Evolutionary conservation across 441 rosid species (phyloP).

Genomic region (Brassica hybrid): DNA sequence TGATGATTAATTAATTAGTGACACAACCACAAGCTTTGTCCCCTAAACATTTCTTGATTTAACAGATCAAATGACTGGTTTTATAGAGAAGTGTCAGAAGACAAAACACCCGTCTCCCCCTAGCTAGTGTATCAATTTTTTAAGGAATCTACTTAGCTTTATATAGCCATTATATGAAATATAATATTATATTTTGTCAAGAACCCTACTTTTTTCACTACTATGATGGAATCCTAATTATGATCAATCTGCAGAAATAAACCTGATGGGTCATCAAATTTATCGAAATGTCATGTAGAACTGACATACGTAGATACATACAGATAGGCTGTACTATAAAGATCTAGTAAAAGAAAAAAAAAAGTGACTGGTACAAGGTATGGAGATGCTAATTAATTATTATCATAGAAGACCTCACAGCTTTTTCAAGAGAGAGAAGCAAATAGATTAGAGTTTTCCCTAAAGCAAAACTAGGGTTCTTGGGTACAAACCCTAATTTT

Average conservation of each 20-base stretch:
- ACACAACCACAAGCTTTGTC: conserved; percentile 33
- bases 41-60: conserved; percentile 12
- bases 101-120: conserved; percentile 26
- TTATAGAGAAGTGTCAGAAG: conserved; percentile 28
- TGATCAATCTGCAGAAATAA: conserved; percentile 38
- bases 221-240: conserved; percentile 32
- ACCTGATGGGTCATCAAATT: conserved; percentile 32
- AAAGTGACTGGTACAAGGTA: conserved; percentile 27
- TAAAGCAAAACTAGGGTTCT: conserved; percentile 39
- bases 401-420: conserved; percentile 29
- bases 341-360: conserved; percentile 14
- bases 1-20: conserved; percentile 26
- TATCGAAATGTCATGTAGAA: conserved; percentile 23
- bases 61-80: conserved; percentile 9
- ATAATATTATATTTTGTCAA: conserved; percentile 5
- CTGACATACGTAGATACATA: conserved; percentile 32
- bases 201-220: conserved; percentile 20
- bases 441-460: conserved; percentile 8
- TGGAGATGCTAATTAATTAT: conserved; percentile 30
- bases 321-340: conserved; percentile 10
- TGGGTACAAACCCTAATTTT: conserved; percentile 36
- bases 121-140: conserved; percentile 27
- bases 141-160: conserved; percentile 39
- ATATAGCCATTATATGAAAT: conserved; percentile 1
- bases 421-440: conserved; percentile 15